Evolutionary conservation across 805 yeast species (phyloP).

Genomic region (Wickerhamomyces alni): DNA sequence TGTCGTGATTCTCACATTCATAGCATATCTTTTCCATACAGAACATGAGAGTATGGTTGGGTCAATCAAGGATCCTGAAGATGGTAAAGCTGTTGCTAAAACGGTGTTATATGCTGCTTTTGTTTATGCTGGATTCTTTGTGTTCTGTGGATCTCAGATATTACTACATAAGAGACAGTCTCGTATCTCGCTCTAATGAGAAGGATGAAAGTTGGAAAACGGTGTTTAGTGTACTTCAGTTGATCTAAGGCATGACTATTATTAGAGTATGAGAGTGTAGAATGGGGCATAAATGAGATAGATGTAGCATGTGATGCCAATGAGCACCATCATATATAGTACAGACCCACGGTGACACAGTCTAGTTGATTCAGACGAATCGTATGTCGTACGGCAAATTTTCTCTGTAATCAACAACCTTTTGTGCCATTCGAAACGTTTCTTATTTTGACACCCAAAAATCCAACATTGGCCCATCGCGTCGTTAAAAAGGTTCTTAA

Average conservation of each 20-base stretch:
- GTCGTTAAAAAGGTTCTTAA: too few species aligned
- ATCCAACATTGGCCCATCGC: background rate
- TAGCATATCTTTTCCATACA: constrained; percentile 73
- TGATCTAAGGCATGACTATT: too few species aligned
- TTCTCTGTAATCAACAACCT: too few species aligned
- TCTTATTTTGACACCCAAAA: background rate
- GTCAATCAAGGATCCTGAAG: constrained; percentile 82
- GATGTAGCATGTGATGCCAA: too few species aligned
- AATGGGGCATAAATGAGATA: too few species aligned
- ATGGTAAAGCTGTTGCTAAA: constrained; percentile 89
- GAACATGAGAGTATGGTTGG: constrained; percentile 93
- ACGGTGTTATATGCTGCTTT: constrained; percentile 87
- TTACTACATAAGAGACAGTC: constrained; percentile 51
- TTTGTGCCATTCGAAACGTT: background rate
- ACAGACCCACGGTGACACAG: too few species aligned
- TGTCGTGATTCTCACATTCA: constrained; percentile 75
- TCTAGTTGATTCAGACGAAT: too few species aligned
- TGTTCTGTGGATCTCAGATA: constrained; percentile 88
- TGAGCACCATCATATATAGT: too few species aligned
- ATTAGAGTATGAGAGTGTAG: too few species aligned
- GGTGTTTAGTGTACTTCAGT: too few species aligned
- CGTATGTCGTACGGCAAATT: too few species aligned
- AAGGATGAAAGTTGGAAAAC: too few species aligned
- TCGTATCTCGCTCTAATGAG: constrained; percentile 45
- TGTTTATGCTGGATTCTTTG: constrained; percentile 72